phyloP scores from a whole-genome alignment of 2,329 filamentous ascomycete species.

The Fusarium nisikadoi region DNA sequence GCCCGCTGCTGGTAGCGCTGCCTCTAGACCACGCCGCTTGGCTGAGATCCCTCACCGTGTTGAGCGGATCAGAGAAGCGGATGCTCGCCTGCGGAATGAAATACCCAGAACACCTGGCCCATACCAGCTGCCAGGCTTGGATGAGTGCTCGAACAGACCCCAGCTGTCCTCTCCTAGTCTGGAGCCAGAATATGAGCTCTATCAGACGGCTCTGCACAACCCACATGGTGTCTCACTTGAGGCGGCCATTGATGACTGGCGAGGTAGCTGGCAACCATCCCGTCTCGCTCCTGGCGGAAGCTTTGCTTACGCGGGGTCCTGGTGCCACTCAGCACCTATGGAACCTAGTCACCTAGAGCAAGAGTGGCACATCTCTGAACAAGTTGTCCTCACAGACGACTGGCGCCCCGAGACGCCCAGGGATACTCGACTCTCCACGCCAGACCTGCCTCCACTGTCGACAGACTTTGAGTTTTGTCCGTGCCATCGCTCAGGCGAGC shows the following conservation, averaged over 20 bases:
- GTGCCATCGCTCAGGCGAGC: slow-evolving; percentile 14
- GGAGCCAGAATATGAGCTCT: background rate
- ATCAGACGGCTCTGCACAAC: slow-evolving; percentile 10
- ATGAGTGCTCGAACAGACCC: background rate
- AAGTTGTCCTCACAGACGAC: slow-evolving; percentile 1
- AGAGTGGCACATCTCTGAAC: background rate
- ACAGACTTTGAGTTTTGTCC: slow-evolving; percentile 42
- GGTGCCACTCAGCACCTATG: slow-evolving; percentile 22
- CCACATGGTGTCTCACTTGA: slow-evolving; percentile 5
- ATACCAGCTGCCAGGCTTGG: background rate
- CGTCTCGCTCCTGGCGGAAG: background rate
- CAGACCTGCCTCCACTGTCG: slow-evolving; percentile 36
- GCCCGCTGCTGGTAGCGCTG: background rate
- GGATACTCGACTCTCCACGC: slow-evolving; percentile 35
- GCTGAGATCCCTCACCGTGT: background rate
- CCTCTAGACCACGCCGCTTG: background rate
- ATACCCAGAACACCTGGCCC: slow-evolving; percentile 8
- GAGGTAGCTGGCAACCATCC: background rate
- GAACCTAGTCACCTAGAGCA: background rate
- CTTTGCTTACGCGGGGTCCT: slow-evolving; percentile 34
- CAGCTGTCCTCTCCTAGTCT: background rate
- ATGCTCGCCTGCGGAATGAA: background rate
- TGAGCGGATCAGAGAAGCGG: background rate
- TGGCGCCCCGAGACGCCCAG: slow-evolving; percentile 32
- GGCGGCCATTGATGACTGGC: background rate